A percentile compares a stretch with the other conserved stretches of the same genome.
These are phyloP conservation scores for Penicillium chermesinum DNA, from an alignment of 495 filamentous ascomycete genomes.

Conservation along the genomic window DNA sequence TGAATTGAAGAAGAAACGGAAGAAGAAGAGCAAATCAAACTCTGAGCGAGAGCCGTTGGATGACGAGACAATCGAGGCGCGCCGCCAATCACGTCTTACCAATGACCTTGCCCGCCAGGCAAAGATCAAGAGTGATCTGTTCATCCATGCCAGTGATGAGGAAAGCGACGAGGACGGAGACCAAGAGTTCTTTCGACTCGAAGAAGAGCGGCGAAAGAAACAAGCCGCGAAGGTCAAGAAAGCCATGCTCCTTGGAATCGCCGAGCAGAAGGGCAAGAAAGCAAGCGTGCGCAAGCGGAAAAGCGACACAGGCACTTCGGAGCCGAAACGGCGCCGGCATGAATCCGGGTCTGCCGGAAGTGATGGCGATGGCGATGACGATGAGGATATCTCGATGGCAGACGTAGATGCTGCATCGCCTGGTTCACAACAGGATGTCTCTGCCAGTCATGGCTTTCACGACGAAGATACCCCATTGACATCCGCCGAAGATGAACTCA, in stretches of 20 bases:
- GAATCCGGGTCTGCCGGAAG: slow-evolving; percentile 16
- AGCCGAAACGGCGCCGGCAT: slow-evolving; percentile 34
- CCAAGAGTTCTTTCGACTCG: slow-evolving; percentile 64
- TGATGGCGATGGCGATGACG: slow-evolving; percentile 23
- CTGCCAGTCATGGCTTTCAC: slow-evolving; percentile 16
- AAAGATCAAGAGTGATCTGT: slow-evolving; percentile 80
- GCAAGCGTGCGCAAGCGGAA: slow-evolving; percentile 29
- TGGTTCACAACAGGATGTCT: slow-evolving; percentile 13
- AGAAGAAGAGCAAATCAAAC: slow-evolving; percentile 36
- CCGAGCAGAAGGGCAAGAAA: slow-evolving; percentile 35
- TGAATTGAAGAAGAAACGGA: slow-evolving; percentile 49
- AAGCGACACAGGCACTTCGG: slow-evolving; percentile 20
- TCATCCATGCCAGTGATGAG: slow-evolving; percentile 73
- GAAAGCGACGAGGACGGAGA: slow-evolving; percentile 67
- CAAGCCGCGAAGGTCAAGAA: slow-evolving; percentile 46
- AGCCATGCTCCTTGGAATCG: slow-evolving; percentile 48
- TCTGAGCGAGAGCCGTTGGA: slow-evolving; percentile 37
- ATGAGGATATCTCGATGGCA: slow-evolving; percentile 36
- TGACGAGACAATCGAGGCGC: slow-evolving; percentile 47
- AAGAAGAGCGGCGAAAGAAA: slow-evolving; percentile 51
- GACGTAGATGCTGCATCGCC: slow-evolving; percentile 22
- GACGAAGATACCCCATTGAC: slow-evolving; percentile 27
- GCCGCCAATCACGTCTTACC: slow-evolving; percentile 48
- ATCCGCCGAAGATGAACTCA: slow-evolving; percentile 31
- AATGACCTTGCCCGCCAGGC: slow-evolving; percentile 58